A percentile compares a stretch with the other conserved stretches of the same genome.
Evolutionary conservation across 1,284 basidiomycete species (phyloP).

Genomic region (Moesziomyces antarcticus): DNA sequence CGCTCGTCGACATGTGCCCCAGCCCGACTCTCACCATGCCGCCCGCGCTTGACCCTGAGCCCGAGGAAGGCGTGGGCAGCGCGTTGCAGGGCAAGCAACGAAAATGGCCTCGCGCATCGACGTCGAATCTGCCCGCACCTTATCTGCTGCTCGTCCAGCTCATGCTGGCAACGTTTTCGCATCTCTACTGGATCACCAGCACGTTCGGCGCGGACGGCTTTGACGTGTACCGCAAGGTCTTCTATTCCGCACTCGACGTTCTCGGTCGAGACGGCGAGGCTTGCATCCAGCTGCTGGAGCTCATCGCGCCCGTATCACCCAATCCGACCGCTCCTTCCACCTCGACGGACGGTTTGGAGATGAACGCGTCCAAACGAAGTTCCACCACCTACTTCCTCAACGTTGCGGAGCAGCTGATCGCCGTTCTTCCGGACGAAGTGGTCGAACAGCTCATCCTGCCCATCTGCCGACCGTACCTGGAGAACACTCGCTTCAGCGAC

Average conservation of each 20-base stretch:
- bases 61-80: slow-evolving; percentile 6
- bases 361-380: slow-evolving; percentile 35
- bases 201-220: slow-evolving; percentile 63
- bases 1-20: slow-evolving; percentile 63
- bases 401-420: slow-evolving; percentile 60
- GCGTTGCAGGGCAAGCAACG: slow-evolving; percentile 5
- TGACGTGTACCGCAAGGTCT: slow-evolving; percentile 63
- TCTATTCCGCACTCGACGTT: slow-evolving; percentile 64
- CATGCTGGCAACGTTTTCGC: slow-evolving; percentile 51
- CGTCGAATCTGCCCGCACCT: slow-evolving; percentile 54
- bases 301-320: slow-evolving; percentile 19
- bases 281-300: slow-evolving; percentile 46
- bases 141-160: slow-evolving; percentile 52
- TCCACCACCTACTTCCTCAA: slow-evolving; percentile 58
- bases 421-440: slow-evolving; percentile 55
- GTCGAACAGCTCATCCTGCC: slow-evolving; percentile 56
- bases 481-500: slow-evolving; percentile 54
- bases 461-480: slow-evolving; percentile 55
- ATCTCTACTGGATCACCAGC: slow-evolving; percentile 62
- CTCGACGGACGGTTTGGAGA: slow-evolving; percentile 11
- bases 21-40: slow-evolving; percentile 53
- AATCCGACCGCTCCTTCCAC: slow-evolving; percentile 4
- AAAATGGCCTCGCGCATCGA: slow-evolving; percentile 46
- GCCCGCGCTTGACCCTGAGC: slow-evolving; percentile 5
- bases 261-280: slow-evolving; percentile 58